phyloP scores from a whole-genome alignment of 176 grass and related monocot genomes.

The Cenchrus purpureus region DNA sequence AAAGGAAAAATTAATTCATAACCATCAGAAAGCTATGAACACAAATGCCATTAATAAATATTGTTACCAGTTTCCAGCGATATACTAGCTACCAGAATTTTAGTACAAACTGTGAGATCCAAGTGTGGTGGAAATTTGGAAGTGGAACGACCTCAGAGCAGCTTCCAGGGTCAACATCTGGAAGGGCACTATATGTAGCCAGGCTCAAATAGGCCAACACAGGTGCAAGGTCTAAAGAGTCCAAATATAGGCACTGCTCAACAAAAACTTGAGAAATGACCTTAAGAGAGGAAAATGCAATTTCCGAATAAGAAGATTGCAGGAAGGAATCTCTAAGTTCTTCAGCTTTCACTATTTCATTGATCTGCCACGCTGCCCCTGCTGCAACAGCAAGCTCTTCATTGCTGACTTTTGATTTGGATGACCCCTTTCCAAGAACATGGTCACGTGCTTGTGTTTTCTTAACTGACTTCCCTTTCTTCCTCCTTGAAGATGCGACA shows the following conservation, averaged over 20 bases:
- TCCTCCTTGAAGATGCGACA: conserved; percentile 55
- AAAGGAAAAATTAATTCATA: background rate
- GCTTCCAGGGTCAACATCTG: conserved; percentile 51
- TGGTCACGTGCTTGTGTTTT: conserved; percentile 48
- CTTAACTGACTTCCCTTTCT: conserved; percentile 62
- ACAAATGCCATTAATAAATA: conserved; percentile 15
- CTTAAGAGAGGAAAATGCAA: conserved; percentile 69
- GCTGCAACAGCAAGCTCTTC: conserved; percentile 63
- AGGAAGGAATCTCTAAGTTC: conserved; percentile 62
- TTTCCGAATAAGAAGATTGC: conserved; percentile 64
- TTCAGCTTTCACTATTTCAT: conserved; percentile 62
- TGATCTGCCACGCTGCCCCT: conserved; percentile 81
- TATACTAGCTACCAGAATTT: conserved; percentile 3
- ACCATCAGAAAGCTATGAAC: background rate
- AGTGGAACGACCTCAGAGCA: conserved; percentile 49
- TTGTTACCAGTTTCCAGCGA: background rate
- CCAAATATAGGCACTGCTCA: conserved; percentile 63
- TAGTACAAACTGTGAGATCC: background rate
- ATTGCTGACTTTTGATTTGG: conserved; percentile 40
- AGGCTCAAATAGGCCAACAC: conserved; percentile 71
- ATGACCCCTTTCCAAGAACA: conserved; percentile 50
- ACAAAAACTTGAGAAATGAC: conserved; percentile 69
- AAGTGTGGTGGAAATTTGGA: conserved; percentile 15
- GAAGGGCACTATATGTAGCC: conserved; percentile 55
- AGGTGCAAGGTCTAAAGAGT: conserved; percentile 60